Percentiles rank a stretch among this genome's conserved stretches.
phyloP scores from a whole-genome alignment of 805 yeast genomes.

The Candida tallmaniae region DNA sequence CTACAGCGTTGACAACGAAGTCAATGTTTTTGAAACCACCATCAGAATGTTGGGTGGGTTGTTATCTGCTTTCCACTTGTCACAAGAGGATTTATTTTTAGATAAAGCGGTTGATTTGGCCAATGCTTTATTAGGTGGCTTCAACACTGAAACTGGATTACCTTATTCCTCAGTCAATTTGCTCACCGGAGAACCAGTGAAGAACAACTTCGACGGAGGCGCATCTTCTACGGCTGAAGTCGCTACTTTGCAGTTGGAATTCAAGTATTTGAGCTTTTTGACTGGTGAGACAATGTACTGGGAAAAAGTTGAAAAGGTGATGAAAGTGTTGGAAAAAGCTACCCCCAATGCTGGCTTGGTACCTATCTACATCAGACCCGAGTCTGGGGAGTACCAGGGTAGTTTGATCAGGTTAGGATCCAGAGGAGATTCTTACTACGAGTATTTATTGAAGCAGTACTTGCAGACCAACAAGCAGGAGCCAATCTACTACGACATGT shows the following conservation, averaged over 20 bases:
- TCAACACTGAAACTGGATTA: constrained; percentile 59
- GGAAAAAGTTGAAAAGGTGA: constrained; percentile 71
- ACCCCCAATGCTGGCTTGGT: constrained; percentile 70
- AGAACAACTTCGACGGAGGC: constrained; percentile 63
- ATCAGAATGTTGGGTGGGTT: constrained; percentile 92
- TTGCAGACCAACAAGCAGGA: constrained; percentile 67
- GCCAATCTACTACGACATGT: constrained; percentile 63
- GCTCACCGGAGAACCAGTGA: constrained; percentile 54
- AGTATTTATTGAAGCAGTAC: constrained; percentile 80
- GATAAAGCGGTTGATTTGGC: constrained; percentile 80
- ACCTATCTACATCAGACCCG: constrained; percentile 76
- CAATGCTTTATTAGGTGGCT: constrained; percentile 66
- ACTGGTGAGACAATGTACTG: constrained; percentile 80
- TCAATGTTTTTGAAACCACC: constrained; percentile 89
- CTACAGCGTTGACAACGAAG: constrained; percentile 69
- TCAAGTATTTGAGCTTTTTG: constrained; percentile 72
- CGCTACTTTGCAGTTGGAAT: constrained; percentile 80
- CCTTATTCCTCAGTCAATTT: constrained; percentile 81
- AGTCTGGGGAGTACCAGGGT: constrained; percentile 65
- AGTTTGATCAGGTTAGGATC: constrained; percentile 74
- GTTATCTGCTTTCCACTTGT: constrained; percentile 72
- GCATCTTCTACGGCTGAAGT: constrained; percentile 89
- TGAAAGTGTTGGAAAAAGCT: constrained; percentile 62
- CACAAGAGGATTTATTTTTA: constrained; percentile 64
- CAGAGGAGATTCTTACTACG: constrained; percentile 91